Evolutionary conservation across 495 filamentous ascomycete species (phyloP), one percentile per base, ranked within the genome.

Genomic region (Hyphodiscus hymeniophilus): DNA sequence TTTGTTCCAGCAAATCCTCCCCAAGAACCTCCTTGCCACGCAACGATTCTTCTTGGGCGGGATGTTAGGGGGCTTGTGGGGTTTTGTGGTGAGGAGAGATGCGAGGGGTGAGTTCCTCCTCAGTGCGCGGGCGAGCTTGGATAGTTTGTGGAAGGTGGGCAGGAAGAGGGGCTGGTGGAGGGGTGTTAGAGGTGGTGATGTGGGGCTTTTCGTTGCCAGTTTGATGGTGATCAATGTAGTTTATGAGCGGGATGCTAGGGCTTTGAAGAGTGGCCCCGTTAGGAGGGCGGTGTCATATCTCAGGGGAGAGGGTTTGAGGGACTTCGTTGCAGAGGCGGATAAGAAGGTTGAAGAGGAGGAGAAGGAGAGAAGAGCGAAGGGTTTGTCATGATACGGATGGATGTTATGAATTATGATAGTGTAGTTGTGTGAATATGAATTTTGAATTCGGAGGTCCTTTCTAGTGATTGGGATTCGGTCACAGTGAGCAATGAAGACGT

Each of bases 41-140:
- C 80, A 85, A 57, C 76, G 92, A 3, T 91, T 90, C 69, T 94
- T 89, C 72, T 63, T 95, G 2, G 89, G 87, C 47, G 92, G 92
- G 13, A 84, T 87, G 51, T 47, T 94, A 5, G 88, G 82, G 1
- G 92, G 92, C 1, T 56, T 90, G 15, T 95, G 89, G 77, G 85
- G 85, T 3, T 79, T 85, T 60, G 63, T 95, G 11, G 76, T 85
- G 52, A 67, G 77, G 20, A 66, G 69, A 13, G 70, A 76, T 38
- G 84, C 82, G 32, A 60, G 82, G 7, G 65, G 66, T 3, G 76
- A 79, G 45, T 86, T 85, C 62, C 51, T 94, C 52, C 87, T 89
- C 54, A 77, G 77, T 35, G 79, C 82, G 47, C 73, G 89, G 17
- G 60, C 80, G 7, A 86, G 83, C 32, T 66, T 95, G 24, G 85